These are phyloP conservation scores for Pigoraptor vietnamica DNA, from an alignment of 78 protist genomes.

Conservation along the genomic window DNA sequence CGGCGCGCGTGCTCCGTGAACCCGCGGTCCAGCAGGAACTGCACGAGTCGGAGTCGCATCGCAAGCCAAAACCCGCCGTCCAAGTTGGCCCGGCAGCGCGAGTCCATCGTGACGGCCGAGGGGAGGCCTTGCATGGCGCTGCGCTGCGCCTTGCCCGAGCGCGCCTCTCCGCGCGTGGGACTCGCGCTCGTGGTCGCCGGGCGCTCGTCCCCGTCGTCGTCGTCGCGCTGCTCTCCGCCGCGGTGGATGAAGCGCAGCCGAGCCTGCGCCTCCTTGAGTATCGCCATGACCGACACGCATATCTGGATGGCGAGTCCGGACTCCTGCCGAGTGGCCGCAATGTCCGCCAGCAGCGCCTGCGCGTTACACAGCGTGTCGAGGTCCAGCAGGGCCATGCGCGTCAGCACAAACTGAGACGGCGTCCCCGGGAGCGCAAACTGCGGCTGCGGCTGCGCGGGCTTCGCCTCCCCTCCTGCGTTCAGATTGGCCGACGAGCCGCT, in stretches of 20 bases:
- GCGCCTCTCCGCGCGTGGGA: too few relatives aligned
- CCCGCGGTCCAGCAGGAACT: not conserved
- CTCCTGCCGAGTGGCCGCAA: not conserved
- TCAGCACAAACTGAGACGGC: not conserved
- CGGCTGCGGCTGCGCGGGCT: not conserved
- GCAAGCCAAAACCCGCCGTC: not conserved
- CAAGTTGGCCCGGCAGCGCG: not conserved
- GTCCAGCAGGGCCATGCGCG: not conserved
- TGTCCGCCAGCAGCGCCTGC: not conserved
- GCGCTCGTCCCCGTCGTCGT: not conserved
- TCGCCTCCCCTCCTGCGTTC: not conserved
- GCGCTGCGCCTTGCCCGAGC: too few relatives aligned
- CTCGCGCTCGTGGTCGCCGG: not conserved
- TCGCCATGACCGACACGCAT: not conserved
- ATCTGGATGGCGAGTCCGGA: not conserved
- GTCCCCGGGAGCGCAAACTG: not conserved
- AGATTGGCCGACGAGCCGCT: too few relatives aligned
- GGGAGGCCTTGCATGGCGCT: too few relatives aligned
- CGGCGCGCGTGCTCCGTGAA: not conserved
- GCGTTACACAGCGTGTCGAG: not conserved
- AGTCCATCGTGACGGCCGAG: not conserved
- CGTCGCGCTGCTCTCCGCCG: not conserved
- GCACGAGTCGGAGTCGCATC: not conserved
- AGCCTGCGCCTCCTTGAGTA: not conserved
- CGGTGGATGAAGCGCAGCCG: not conserved